A percentile compares a stretch with the other conserved stretches of the same genome.
Conservation (phyloP, 306 rosid genomes). For the Neltuma alba region DNA sequence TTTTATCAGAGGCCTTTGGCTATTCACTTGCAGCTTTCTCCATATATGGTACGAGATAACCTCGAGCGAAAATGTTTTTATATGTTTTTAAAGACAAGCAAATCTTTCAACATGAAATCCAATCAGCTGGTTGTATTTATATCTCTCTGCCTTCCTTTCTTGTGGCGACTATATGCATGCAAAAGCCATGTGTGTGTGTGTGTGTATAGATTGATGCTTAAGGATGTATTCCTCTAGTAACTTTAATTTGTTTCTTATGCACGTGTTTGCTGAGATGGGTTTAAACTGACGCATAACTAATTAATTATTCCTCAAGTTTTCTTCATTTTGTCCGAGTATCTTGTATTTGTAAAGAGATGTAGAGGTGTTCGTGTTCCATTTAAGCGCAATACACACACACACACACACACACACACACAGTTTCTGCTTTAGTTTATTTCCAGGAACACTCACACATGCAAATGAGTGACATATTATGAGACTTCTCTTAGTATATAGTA, state of each 20-base stretch:
- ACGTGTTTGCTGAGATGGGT: neutral
- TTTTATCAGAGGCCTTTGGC: neutral
- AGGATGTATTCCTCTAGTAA: neutral
- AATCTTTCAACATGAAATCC: neutral
- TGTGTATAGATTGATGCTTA: neutral
- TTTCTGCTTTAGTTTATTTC: neutral
- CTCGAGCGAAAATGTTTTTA: neutral
- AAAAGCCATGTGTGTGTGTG: neutral
- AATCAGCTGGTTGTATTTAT: neutral
- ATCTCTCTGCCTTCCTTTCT: neutral
- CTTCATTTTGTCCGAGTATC: neutral
- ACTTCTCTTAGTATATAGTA: too few relatives aligned
- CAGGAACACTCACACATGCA: neutral
- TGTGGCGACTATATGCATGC: neutral
- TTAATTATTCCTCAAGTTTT: neutral
- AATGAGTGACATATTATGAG: neutral
- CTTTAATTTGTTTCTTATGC: neutral
- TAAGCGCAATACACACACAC: too few relatives aligned
- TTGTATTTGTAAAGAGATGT: neutral
- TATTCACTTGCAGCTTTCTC: constrained; percentile 21
- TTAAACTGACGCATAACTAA: neutral
- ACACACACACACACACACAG: too few relatives aligned
- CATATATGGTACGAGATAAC: constrained; percentile 18
- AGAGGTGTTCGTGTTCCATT: neutral
- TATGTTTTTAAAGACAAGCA: neutral